Conservation (phyloP, 345 rosid genomes). For the Populus tremula region DNA sequence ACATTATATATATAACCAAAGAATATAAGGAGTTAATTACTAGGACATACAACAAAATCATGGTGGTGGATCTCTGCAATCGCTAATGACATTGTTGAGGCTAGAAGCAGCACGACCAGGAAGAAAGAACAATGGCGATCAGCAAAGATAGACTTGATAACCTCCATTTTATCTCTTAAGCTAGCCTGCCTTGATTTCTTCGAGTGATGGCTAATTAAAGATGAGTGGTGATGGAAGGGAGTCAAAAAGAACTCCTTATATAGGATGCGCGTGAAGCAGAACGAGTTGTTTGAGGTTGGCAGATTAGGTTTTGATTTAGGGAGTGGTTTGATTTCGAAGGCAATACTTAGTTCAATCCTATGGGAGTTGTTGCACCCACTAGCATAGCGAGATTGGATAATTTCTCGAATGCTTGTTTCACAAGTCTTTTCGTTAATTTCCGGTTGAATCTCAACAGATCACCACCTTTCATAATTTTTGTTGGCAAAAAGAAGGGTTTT, state of each 20-base stretch:
- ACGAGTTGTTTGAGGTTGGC: constrained; percentile 46
- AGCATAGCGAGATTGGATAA: constrained; percentile 17
- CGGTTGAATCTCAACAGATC: constrained; percentile 15
- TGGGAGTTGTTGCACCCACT: constrained; percentile 68
- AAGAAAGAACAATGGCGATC: constrained; percentile 7
- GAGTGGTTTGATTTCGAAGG: constrained; percentile 13
- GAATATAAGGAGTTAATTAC: not conserved
- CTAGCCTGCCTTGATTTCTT: not conserved
- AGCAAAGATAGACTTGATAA: not conserved
- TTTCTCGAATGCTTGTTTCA: constrained; percentile 37
- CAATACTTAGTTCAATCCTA: constrained; percentile 35
- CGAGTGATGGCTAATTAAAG: not conserved
- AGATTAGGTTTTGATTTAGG: constrained; percentile 57
- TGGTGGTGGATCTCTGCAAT: constrained; percentile 56
- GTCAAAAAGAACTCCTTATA: constrained; percentile 18
- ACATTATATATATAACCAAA: not conserved
- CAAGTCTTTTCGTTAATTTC: constrained; percentile 26
- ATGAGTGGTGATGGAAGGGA: constrained; percentile 7
- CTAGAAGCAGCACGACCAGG: constrained; percentile 41
- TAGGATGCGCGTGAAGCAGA: constrained; percentile 24
- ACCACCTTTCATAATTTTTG: not conserved
- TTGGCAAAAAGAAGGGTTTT: not conserved
- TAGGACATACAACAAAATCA: constrained; percentile 66
- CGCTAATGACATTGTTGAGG: constrained; percentile 33
- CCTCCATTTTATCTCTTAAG: constrained; percentile 13